A percentile compares a stretch with the other conserved stretches of the same genome.
Evolutionary conservation across 2,329 filamentous ascomycete genomes (phyloP).

Genomic region (Arachnomyces sp.): DNA sequence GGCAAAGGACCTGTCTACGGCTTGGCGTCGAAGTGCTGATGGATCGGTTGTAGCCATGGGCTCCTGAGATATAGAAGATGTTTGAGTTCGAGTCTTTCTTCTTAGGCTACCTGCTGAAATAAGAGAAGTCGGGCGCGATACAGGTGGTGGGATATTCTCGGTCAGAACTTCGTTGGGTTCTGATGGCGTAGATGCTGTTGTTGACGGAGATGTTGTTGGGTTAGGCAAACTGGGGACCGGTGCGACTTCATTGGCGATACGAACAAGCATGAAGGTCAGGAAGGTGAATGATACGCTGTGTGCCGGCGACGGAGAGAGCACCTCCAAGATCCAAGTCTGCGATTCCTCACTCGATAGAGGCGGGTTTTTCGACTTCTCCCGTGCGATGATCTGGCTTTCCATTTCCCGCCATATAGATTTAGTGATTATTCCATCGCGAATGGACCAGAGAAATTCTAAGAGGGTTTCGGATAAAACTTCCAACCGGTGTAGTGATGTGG

Average conservation of each 20-base stretch:
- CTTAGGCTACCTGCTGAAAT: conserved; percentile 24
- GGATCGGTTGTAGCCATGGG: conserved; percentile 37
- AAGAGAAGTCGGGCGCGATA: conserved; percentile 15
- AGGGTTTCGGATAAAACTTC: conserved; percentile 68
- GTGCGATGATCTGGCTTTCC: conserved; percentile 49
- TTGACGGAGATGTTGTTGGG: conserved; percentile 13
- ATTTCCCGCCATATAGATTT: conserved; percentile 62
- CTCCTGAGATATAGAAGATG: conserved; percentile 9
- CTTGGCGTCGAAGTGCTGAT: conserved; percentile 48
- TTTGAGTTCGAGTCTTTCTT: conserved; percentile 19
- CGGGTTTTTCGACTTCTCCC: conserved; percentile 43
- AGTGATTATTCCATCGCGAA: conserved; percentile 74
- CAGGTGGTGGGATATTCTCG: conserved; percentile 1
- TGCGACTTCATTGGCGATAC: conserved; percentile 49
- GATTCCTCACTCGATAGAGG: conserved; percentile 47
- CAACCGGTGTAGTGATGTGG: conserved; percentile 58
- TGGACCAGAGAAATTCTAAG: conserved; percentile 63
- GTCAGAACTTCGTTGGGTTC: not conserved
- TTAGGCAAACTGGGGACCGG: conserved; percentile 26
- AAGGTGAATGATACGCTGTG: conserved; percentile 90
- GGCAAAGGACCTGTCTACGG: conserved; percentile 56
- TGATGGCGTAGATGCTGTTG: conserved; percentile 8
- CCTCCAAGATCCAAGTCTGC: conserved; percentile 61
- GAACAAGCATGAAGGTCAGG: conserved; percentile 66
- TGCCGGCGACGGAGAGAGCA: conserved; percentile 61